Base-by-base conservation (phyloP, 2,329 filamentous ascomycete genomes). In the Clathrospora elynae region DNA sequence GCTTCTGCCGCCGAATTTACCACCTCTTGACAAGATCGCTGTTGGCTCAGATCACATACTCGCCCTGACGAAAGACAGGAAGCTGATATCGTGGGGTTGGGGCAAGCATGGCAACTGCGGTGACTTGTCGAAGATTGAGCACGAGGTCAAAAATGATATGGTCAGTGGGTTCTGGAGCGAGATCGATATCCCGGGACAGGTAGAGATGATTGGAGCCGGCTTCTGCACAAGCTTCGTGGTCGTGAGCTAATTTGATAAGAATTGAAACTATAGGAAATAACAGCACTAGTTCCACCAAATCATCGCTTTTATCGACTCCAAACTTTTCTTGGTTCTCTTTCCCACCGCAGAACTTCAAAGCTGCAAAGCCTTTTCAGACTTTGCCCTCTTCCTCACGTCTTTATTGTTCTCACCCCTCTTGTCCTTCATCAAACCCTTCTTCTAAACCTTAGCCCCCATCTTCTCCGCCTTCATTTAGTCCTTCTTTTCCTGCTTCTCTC, bases 21-120 rank as follows among this genome's bases (percentile, higher is more conserved):
- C 85, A 0, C 62, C 65, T 1, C 61, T 90, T 3, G 71, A 73
- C 7, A 74, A 76, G 16, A 79, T 97, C n/a, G 87, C 88, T 3
- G 81, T 87, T 31, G 93, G 93, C 0, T 96, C 92, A 63, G 93
- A 97, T 70, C 93, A 99, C 69, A 83, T 82, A n/a, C 71, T 97
- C 50, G 88, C 84, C 6, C 70, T 92, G 17, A 83, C 87, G 0
- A 72, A 72, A 7, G 75, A 79, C 13, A 82, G 82, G 1, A 80
- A 85, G 35, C 82, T 96, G 1, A 72, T 95, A 34, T 82, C 88
- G 1, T 97, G 92, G 90, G 93, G 93, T 13, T 99, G 93, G 93
- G 91, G 90, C 2, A 92, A 97, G 71, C 93, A 99, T 72, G 93
- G 93, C 1, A 99, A 99, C 67, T 99, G 93, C 67, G 93, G 93